These are phyloP conservation scores for Garcia nutans DNA, from an alignment of 345 rosid species.

Conservation along the genomic window DNA sequence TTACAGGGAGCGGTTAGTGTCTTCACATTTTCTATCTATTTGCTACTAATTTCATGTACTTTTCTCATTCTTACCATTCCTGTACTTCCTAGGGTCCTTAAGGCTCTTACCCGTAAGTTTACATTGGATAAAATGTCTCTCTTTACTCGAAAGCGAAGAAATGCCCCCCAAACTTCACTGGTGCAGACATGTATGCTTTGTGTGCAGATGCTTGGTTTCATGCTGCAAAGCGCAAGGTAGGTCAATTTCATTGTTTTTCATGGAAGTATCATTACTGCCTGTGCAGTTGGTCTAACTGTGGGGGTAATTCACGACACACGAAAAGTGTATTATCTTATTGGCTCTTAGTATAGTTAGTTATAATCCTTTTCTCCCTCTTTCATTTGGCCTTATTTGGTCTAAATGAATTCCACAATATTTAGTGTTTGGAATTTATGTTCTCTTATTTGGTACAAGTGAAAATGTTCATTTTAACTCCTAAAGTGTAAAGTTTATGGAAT, in stretches of 20 bases:
- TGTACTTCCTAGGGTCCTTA: constrained; percentile 60
- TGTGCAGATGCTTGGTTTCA: constrained; percentile 99
- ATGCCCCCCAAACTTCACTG: constrained; percentile 91
- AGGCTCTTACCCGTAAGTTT: constrained; percentile 94
- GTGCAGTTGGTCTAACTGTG: background rate
- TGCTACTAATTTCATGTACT: background rate
- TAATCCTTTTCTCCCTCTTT: background rate
- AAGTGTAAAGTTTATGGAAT: no score
- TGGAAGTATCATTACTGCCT: background rate
- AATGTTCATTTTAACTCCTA: no score
- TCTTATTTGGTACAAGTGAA: no score
- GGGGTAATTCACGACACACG: background rate
- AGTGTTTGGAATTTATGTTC: no score
- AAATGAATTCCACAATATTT: no score
- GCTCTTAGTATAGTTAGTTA: background rate
- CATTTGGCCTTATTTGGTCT: background rate
- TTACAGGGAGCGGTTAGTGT: constrained; percentile 74
- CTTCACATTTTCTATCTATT: constrained; percentile 1
- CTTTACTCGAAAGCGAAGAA: constrained; percentile 74
- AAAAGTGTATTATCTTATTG: background rate
- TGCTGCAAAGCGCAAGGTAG: constrained; percentile 88
- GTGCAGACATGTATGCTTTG: constrained; percentile 97
- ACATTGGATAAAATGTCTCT: constrained; percentile 74
- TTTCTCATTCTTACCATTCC: constrained; percentile 14
- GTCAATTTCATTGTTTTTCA: constrained; percentile 12